phyloP scores from a whole-genome alignment of 2,329 filamentous ascomycete species.

The Leptographium wingfieldii region DNA sequence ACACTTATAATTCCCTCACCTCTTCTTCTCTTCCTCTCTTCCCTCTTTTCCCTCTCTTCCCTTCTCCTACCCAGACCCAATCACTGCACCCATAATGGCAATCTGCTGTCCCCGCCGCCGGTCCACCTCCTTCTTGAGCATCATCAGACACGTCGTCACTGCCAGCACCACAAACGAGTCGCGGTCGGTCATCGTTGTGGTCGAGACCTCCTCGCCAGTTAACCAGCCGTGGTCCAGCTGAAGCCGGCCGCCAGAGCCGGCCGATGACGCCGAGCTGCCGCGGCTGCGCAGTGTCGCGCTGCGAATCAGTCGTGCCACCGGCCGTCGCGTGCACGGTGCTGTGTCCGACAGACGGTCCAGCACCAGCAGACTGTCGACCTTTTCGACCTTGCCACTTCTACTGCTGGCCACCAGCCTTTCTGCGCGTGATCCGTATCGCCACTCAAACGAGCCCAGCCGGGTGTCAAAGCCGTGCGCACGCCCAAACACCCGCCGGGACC shows the following conservation, averaged over 20 bases:
- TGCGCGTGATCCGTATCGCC: constrained; percentile 37
- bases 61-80: neutral
- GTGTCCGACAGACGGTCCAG: constrained; percentile 31
- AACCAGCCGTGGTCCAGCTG: constrained; percentile 20
- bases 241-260: constrained; percentile 39
- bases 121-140: constrained; percentile 56
- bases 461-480: constrained; percentile 33
- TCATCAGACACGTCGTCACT: constrained; percentile 42
- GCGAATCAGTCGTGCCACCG: constrained; percentile 31
- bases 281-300: constrained; percentile 24
- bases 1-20: no score
- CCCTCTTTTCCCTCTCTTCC: neutral
- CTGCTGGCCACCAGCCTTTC: constrained; percentile 22
- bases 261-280: constrained; percentile 24
- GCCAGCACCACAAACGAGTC: constrained; percentile 36
- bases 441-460: constrained; percentile 38
- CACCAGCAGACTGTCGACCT: constrained; percentile 31
- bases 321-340: constrained; percentile 15
- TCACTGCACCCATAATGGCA: constrained; percentile 17
- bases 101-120: constrained; percentile 39
- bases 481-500: constrained; percentile 28
- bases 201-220: constrained; percentile 2
- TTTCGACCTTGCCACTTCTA: constrained; percentile 11
- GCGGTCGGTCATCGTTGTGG: constrained; percentile 9
- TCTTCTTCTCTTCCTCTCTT: neutral